These are phyloP conservation scores for Thelonectria blattea DNA, from an alignment of 2,329 filamentous ascomycete genomes.

Conservation along the genomic window DNA sequence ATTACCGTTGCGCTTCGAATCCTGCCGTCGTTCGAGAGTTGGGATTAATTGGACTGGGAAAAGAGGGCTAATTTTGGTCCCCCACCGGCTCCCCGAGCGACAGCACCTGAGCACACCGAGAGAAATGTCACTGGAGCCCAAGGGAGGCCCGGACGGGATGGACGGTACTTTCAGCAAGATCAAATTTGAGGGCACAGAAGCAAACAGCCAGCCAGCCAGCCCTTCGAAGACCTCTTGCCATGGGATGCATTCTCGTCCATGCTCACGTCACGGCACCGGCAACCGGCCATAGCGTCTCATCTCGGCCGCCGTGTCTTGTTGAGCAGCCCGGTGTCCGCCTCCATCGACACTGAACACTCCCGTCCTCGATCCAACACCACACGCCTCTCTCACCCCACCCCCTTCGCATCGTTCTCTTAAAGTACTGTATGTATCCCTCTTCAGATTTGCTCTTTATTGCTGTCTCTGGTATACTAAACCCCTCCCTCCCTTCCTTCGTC, in stretches of 20 bases:
- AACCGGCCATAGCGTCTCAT: slow-evolving; percentile 26
- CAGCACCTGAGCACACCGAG: not conserved
- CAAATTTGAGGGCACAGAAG: slow-evolving; percentile 10
- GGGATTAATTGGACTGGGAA: not conserved
- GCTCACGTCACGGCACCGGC: slow-evolving; percentile 10
- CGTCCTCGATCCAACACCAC: slow-evolving; percentile 7
- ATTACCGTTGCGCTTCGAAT: slow-evolving; percentile 19
- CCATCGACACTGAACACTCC: slow-evolving; percentile 11
- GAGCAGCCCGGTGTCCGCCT: slow-evolving; percentile 17
- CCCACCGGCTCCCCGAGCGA: slow-evolving; percentile 21
- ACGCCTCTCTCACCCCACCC: slow-evolving; percentile 17
- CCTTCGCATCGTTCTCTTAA: slow-evolving; percentile 18
- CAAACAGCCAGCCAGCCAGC: too few species aligned
- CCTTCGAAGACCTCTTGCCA: not conserved
- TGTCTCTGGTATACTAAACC: slow-evolving; percentile 16
- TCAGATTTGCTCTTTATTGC: slow-evolving; percentile 15
- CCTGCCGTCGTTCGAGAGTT: slow-evolving; percentile 32
- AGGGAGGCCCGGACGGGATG: slow-evolving; percentile 2
- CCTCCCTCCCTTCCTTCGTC: slow-evolving; percentile 1
- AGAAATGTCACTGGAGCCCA: not conserved
- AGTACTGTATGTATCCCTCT: slow-evolving; percentile 14
- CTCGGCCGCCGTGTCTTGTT: slow-evolving; percentile 24
- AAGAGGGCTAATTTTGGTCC: slow-evolving; percentile 21
- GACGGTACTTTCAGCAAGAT: slow-evolving; percentile 1
- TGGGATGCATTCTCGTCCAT: slow-evolving; percentile 1